phyloP scores from a whole-genome alignment of 768 basidiomycete species.

The Cubamyces sp. region DNA sequence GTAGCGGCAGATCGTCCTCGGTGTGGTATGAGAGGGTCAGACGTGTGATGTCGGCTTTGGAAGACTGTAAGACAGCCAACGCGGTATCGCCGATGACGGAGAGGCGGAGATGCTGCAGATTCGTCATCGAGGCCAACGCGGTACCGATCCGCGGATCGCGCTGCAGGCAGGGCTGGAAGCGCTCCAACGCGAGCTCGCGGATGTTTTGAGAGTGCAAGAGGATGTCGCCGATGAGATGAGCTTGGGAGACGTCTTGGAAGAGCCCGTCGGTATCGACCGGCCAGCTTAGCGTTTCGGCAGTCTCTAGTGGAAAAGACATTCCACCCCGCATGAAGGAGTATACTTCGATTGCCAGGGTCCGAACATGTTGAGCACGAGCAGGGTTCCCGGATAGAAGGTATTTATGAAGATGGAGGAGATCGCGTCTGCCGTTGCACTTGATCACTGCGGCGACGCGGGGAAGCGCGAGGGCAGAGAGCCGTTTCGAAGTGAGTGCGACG shows the following conservation, averaged over 20 bases:
- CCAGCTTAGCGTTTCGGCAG: too few relatives aligned
- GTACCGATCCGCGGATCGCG: conserved; percentile 3
- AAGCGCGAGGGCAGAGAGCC: not conserved
- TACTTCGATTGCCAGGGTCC: not conserved
- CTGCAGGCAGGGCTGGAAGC: conserved; percentile 5
- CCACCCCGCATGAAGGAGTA: not conserved
- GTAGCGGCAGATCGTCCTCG: not conserved
- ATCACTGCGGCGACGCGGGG: not conserved
- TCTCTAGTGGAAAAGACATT: not conserved
- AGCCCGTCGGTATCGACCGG: not conserved
- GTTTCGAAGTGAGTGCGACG: conserved; percentile 5
- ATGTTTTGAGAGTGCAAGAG: conserved; percentile 6
- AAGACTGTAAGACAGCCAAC: not conserved
- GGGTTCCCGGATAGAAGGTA: not conserved
- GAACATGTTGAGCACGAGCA: not conserved
- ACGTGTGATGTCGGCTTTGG: not conserved
- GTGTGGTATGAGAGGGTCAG: conserved; percentile 9
- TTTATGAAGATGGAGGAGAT: not conserved
- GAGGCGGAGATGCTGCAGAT: not conserved
- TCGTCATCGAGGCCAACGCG: not conserved
- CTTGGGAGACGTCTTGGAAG: not conserved
- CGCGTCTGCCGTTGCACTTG: not conserved
- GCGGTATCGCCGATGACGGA: not conserved
- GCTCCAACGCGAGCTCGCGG: not conserved
- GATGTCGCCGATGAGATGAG: not conserved